Base-by-base conservation (phyloP, 2,329 filamentous ascomycete species). In the Botryotinia convoluta region DNA sequence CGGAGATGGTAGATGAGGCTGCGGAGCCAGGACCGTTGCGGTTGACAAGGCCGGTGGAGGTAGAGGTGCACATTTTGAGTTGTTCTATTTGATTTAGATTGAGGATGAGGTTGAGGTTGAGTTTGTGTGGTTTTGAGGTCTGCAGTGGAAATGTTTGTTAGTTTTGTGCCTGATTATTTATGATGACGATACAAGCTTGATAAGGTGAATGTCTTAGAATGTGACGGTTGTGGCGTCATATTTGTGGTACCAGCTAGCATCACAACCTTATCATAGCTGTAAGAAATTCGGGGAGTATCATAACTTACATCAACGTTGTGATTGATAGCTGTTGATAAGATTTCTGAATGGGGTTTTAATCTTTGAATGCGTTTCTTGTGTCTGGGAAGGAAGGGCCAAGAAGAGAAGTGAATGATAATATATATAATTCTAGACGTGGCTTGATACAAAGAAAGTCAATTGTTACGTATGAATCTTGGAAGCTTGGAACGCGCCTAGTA, bases 1-100 rank as follows among this genome's bases (percentile, higher is more conserved):
- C 84, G 76, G 84, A 84, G 74, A 85, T 83, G 69, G 85, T 86
- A 62, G 85, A 86, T 1, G 84, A 72, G 29, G 71, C 59, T 69
- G 71, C 71, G 10, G 71, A 72, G 71, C 71, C 71, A 22, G 71
- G 71, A 29, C 71, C 71, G 20, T 72, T 72, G 32, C 71, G 71
- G 51, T 72, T 72, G 32, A 72, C 71, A 32, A 72, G 62, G 26
- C 62, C 61, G 39, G 71, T 59, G 32, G 69, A 72, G 16, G 51
- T 68, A 26, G 71, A 72, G 39, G 71, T 73, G 71, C 73, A 74
- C 73, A 74, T 74, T 67, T 65, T 54, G 60, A 20, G 37, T 35
- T n/a, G 22, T 67, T 29, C n/a, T 37, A 0, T 29, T 29, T 29
- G 51, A 8, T 16, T 29, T 18, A 9, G 35, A 8, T 42, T 39